Evolutionary conservation across 1,284 basidiomycete genomes (phyloP).

Genomic region (Pyrrhoderma lamaoense): DNA sequence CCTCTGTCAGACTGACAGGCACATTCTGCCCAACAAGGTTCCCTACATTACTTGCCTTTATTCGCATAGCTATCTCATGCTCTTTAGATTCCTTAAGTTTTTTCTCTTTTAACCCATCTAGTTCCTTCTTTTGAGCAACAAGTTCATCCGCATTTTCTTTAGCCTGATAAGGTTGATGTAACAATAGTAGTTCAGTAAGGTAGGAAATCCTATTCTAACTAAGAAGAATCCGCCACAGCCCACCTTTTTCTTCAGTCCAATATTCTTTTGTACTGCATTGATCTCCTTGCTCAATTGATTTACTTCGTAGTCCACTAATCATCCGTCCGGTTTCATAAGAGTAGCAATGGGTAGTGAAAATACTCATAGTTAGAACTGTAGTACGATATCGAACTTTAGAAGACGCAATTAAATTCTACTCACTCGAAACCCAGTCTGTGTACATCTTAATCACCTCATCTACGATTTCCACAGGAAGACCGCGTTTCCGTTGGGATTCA

Average conservation of each 20-base stretch:
- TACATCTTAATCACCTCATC: constrained; percentile 94
- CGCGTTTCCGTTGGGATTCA: constrained; percentile 90
- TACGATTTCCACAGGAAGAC: constrained; percentile 83
- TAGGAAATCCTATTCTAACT: background rate
- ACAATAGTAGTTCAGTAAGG: background rate
- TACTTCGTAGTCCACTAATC: constrained; percentile 76
- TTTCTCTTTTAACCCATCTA: constrained; percentile 75
- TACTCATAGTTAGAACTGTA: background rate
- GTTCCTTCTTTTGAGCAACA: constrained; percentile 68
- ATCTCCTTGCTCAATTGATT: constrained; percentile 76
- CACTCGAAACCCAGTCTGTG: constrained; percentile 86
- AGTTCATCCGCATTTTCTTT: constrained; percentile 90
- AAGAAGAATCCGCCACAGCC: background rate
- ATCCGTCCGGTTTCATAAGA: background rate
- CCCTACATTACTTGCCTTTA: constrained; percentile 77
- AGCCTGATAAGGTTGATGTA: constrained; percentile 40
- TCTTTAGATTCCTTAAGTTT: constrained; percentile 74
- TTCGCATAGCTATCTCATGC: constrained; percentile 72
- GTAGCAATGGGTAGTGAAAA: background rate
- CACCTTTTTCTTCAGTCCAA: constrained; percentile 90
- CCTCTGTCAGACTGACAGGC: constrained; percentile 86
- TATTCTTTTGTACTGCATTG: constrained; percentile 91
- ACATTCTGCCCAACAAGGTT: constrained; percentile 89
- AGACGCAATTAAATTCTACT: constrained; percentile 29
- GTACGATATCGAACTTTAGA: background rate